Conservation (phyloP, 2,329 filamentous ascomycete genomes). For the Alternaria sp. region DNA sequence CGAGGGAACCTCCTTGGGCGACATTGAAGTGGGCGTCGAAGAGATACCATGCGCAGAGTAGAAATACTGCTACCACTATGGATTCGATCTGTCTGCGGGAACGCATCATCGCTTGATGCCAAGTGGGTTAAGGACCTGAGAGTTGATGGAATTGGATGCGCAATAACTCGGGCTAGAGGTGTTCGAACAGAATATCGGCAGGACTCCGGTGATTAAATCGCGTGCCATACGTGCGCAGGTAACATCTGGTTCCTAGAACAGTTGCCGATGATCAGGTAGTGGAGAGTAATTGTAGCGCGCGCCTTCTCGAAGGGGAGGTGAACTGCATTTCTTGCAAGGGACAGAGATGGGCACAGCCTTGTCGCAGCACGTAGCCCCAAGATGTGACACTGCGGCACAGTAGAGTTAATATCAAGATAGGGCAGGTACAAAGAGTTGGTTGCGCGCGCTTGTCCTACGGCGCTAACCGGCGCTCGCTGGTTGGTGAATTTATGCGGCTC, state of each 20-base stretch:
- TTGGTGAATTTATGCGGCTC: conserved; percentile 4
- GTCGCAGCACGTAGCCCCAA: not conserved
- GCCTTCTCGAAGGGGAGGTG: not conserved
- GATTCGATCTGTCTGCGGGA: conserved; percentile 16
- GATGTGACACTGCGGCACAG: conserved; percentile 18
- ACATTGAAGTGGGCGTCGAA: conserved; percentile 17
- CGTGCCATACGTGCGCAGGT: no score
- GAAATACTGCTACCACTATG: conserved; percentile 16
- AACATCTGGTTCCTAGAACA: no score
- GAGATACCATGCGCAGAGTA: conserved; percentile 20
- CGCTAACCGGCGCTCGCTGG: conserved; percentile 9
- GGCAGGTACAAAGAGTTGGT: not conserved
- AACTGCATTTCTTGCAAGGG: not conserved
- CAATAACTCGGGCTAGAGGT: no score
- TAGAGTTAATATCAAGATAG: not conserved
- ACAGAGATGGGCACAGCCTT: not conserved
- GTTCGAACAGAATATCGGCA: no score
- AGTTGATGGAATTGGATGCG: no score
- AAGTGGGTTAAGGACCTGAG: not conserved
- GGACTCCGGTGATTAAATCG: no score
- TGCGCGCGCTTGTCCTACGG: not conserved
- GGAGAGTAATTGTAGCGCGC: no score
- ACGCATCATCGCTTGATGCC: conserved; percentile 13
- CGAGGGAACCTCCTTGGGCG: not conserved
- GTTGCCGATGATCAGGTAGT: no score